A percentile compares a stretch with the other conserved stretches of the same genome.
These are phyloP conservation scores for Fusarium incarnatum DNA, from an alignment of 2,329 filamentous ascomycete genomes.

Conservation along the genomic window DNA sequence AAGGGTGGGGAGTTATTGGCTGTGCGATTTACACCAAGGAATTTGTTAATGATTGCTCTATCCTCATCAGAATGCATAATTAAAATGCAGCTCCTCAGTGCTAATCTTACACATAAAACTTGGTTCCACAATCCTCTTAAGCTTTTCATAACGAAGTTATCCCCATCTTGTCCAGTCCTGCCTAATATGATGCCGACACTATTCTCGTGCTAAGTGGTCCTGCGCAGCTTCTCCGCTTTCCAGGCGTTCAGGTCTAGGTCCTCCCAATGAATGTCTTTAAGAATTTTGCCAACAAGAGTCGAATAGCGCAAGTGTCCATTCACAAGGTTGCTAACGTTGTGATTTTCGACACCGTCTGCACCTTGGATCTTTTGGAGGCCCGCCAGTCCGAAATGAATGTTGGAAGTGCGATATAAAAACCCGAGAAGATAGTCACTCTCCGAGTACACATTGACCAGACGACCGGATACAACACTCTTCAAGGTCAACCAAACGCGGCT, in stretches of 20 bases:
- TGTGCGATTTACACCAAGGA: slow-evolving; percentile 23
- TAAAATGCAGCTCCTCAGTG: slow-evolving; percentile 28
- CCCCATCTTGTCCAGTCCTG: slow-evolving; percentile 15
- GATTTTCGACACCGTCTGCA: slow-evolving; percentile 74
- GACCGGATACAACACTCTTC: slow-evolving; percentile 81
- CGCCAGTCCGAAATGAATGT: slow-evolving; percentile 84
- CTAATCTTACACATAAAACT: slow-evolving; percentile 40
- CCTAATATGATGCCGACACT: slow-evolving; percentile 30
- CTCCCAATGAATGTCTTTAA: slow-evolving; percentile 76
- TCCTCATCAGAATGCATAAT: slow-evolving; percentile 17
- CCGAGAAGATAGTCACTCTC: slow-evolving; percentile 88
- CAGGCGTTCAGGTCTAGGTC: slow-evolving; percentile 62
- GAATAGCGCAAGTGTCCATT: slow-evolving; percentile 78
- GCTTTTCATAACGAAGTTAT: slow-evolving; percentile 15
- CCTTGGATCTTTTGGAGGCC: slow-evolving; percentile 81
- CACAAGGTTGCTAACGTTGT: slow-evolving; percentile 73
- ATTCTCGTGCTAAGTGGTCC: slow-evolving; percentile 37
- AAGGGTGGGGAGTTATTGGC: slow-evolving; percentile 2
- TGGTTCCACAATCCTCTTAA: slow-evolving; percentile 10
- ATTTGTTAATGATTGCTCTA: slow-evolving; percentile 27
- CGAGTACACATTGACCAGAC: slow-evolving; percentile 91
- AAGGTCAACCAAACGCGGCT: slow-evolving; percentile 80
- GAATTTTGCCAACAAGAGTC: slow-evolving; percentile 72
- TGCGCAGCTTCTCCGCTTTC: slow-evolving; percentile 43
- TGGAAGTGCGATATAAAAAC: slow-evolving; percentile 87